Evolutionary conservation across 768 basidiomycete species (phyloP), one percentile per base, ranked within the genome.

Genomic region (Lentinula boryana): DNA sequence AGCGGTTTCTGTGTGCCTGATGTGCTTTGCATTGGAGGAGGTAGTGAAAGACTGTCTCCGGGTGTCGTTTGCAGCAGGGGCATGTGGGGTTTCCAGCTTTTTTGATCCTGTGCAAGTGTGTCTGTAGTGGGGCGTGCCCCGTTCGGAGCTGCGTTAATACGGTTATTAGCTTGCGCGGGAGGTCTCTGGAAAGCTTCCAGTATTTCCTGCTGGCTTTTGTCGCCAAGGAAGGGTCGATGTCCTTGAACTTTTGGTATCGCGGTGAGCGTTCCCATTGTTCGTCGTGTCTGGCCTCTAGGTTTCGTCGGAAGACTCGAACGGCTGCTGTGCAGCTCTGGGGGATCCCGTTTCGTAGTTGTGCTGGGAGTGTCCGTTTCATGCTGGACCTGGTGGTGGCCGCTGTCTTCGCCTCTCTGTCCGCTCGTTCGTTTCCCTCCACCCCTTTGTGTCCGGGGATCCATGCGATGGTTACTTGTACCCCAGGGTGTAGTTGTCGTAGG

Each of bases 61-160:
- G 13, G 5, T 16, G 44, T n/a, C 16, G 15, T 0, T 61, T 27
- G 56, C 68, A 68, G 40, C 40, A 41, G 3, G 15, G 40, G 40
- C 40, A 41, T 12, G 15, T 41, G 40, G 40, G 40, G 15, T 60
- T 44, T 54, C 66, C 63, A 2, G 40, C 41, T 36, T 52, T 57
- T 4, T 36, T n/a, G 52, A 70, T 63, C 35, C 54, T 18, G 32
- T 67, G 27, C 1, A 78, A 68, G 63, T 73, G 66, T 5, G 59
- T 21, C 48, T 71, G 65, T 0, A 74, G 67, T 0, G 68, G 68
- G 3, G 56, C 61, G 49, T 75, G 74, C 1, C 69, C 69, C 4
- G 70, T 70, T 1, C 69, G 58, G 3, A 75, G 68, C 44, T 74
- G 72, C 16, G 69, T 60, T 12, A 74, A 63, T 1, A 70, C 13